A percentile compares a stretch with the other conserved stretches of the same genome.
Conservation (phyloP, 73 alveolate genomes). For the Breviolum minutum region DNA sequence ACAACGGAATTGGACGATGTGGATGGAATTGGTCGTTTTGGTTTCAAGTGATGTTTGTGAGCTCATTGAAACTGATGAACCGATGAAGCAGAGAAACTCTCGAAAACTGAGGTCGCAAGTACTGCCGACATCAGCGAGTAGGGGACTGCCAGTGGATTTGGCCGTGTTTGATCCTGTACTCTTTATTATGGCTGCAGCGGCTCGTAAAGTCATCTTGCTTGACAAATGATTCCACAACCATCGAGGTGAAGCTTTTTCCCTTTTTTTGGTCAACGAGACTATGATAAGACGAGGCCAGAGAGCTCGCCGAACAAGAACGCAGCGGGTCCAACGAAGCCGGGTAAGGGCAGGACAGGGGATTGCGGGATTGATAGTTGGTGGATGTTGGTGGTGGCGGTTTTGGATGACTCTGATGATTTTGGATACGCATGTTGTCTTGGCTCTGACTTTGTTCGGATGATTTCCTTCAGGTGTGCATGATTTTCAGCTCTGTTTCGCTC, state of each 20-base stretch:
- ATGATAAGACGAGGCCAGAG: constrained; percentile 19
- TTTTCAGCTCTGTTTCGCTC: background rate
- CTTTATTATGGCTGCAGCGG: background rate
- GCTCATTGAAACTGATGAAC: no score
- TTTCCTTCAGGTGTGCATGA: background rate
- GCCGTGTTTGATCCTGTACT: background rate
- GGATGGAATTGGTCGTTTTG: no score
- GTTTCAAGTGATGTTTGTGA: no score
- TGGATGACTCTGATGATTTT: no score
- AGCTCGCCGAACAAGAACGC: constrained; percentile 61
- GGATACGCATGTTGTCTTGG: background rate
- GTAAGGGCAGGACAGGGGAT: background rate
- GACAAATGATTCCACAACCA: no score
- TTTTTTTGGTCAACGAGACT: no score
- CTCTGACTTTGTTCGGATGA: no score
- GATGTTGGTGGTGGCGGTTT: background rate
- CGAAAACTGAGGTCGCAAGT: constrained; percentile 42
- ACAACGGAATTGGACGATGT: no score
- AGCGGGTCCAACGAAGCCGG: background rate
- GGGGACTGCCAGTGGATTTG: background rate
- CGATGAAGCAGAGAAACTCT: no score
- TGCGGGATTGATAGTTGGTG: no score
- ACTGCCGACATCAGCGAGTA: constrained; percentile 84
- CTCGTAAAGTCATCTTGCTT: no score
- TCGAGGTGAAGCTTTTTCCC: no score